Evolutionary conservation across 2,329 filamentous ascomycete species (phyloP).

Genomic region (Boeremia exigua): DNA sequence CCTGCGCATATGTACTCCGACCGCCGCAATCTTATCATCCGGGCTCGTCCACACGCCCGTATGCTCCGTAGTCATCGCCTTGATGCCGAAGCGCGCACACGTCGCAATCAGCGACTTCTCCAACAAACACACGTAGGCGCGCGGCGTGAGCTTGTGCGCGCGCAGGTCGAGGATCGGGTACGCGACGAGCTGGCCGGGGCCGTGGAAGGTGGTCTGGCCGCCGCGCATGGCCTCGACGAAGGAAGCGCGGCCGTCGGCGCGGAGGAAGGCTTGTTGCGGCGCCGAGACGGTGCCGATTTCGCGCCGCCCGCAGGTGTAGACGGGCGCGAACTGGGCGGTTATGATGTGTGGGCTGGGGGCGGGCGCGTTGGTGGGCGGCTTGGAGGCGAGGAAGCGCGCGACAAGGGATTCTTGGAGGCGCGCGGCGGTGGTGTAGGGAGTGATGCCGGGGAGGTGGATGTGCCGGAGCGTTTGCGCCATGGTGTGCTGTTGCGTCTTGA

Average conservation of each 20-base stretch:
- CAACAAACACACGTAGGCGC: constrained; percentile 78
- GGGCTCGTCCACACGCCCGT: constrained; percentile 77
- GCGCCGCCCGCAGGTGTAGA: constrained; percentile 89
- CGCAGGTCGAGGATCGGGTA: constrained; percentile 89
- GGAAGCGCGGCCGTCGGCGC: constrained; percentile 57
- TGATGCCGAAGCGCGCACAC: constrained; percentile 66
- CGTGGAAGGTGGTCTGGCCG: constrained; percentile 93
- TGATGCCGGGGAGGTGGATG: constrained; percentile 62
- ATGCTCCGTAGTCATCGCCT: constrained; percentile 70
- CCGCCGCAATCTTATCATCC: constrained; percentile 77
- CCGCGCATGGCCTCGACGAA: constrained; percentile 78
- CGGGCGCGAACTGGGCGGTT: constrained; percentile 81
- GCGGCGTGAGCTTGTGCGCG: constrained; percentile 69
- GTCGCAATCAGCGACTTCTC: constrained; percentile 76
- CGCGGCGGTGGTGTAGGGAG: constrained; percentile 62
- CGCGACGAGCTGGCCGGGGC: constrained; percentile 89
- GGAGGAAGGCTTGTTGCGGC: constrained; percentile 52
- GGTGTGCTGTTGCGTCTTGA: background rate
- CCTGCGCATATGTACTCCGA: constrained; percentile 88
- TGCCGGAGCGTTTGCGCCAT: constrained; percentile 57
- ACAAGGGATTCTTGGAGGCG: constrained; percentile 64
- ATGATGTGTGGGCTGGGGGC: constrained; percentile 71
- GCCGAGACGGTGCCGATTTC: constrained; percentile 63
- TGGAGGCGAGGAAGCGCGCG: constrained; percentile 65
- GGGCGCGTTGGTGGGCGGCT: constrained; percentile 53